A percentile compares a stretch with the other conserved stretches of the same genome.
These are phyloP conservation scores for Spatholobus suberectus DNA, from an alignment of 306 rosid genomes.

Conservation along the genomic window DNA sequence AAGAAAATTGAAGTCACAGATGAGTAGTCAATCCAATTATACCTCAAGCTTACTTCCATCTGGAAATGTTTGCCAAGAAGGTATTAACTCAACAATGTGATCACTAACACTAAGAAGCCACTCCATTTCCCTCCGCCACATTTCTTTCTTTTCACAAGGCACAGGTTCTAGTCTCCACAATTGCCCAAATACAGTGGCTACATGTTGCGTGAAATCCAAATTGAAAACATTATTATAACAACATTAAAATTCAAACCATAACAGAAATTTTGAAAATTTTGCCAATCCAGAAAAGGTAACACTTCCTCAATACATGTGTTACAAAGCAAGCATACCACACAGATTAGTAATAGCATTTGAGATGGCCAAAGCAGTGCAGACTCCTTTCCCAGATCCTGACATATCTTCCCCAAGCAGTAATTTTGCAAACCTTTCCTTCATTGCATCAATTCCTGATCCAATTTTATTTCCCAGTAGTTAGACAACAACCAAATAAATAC, in stretches of 20 bases:
- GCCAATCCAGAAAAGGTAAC: neutral
- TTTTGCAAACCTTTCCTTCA: conserved; percentile 92
- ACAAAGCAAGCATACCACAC: conserved; percentile 62
- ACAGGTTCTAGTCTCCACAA: conserved; percentile 91
- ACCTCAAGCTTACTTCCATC: conserved; percentile 95
- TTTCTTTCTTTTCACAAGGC: conserved; percentile 63
- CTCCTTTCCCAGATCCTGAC: conserved; percentile 98
- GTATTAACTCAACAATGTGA: conserved; percentile 82
- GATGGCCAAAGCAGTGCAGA: conserved; percentile 84
- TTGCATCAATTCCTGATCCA: conserved; percentile 66
- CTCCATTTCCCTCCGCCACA: conserved; percentile 92
- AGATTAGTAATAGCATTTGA: conserved; percentile 95
- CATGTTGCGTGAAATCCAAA: conserved; percentile 31
- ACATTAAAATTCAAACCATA: conserved; percentile 1
- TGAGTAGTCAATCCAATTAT: neutral
- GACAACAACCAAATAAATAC: conserved; percentile 13
- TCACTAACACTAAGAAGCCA: conserved; percentile 88
- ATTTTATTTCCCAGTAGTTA: conserved; percentile 1
- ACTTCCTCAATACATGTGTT: neutral
- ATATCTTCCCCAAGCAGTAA: conserved; percentile 93
- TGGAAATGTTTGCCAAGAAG: conserved; percentile 87
- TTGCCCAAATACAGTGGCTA: conserved; percentile 91
- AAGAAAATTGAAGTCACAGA: neutral
- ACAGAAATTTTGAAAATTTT: neutral
- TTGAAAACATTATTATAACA: neutral